Evolutionary conservation across 164 flowering plant species (phyloP).

Genomic region (Liquidambar formosana): DNA sequence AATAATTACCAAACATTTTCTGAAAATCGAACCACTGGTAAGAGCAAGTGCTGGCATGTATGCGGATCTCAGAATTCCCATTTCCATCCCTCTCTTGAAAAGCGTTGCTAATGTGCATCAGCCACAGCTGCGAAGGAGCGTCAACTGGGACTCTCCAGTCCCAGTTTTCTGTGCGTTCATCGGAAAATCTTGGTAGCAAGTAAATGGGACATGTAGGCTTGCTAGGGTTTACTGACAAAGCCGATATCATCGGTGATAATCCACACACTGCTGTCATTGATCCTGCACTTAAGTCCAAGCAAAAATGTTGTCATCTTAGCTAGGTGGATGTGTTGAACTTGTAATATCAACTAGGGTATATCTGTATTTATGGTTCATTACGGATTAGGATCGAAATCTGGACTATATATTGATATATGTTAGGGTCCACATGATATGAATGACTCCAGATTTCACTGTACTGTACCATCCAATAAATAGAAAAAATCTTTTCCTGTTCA

Average conservation of each 20-base stretch:
- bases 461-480: no score
- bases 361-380: no score
- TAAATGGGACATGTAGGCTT: conserved; percentile 70
- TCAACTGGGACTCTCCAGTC: conserved; percentile 79
- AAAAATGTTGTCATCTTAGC: no score
- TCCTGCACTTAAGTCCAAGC: conserved; percentile 38
- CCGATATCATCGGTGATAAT: conserved; percentile 88
- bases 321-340: no score
- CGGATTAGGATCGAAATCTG: no score
- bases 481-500: no score
- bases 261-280: conserved; percentile 78
- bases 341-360: no score
- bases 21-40: conserved; percentile 92
- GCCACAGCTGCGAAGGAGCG: conserved; percentile 78
- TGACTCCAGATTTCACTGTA: no score
- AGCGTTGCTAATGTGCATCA: conserved; percentile 79
- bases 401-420: no score
- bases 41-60: conserved; percentile 75
- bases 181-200: conserved; percentile 69
- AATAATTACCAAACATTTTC: conserved; percentile 80
- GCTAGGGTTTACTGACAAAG: conserved; percentile 70
- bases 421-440: no score
- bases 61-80: conserved; percentile 55
- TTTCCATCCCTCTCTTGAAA: conserved; percentile 40
- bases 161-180: conserved; percentile 8